These are phyloP conservation scores for Amanita polypyramis DNA, from an alignment of 768 basidiomycete species.

Conservation along the genomic window DNA sequence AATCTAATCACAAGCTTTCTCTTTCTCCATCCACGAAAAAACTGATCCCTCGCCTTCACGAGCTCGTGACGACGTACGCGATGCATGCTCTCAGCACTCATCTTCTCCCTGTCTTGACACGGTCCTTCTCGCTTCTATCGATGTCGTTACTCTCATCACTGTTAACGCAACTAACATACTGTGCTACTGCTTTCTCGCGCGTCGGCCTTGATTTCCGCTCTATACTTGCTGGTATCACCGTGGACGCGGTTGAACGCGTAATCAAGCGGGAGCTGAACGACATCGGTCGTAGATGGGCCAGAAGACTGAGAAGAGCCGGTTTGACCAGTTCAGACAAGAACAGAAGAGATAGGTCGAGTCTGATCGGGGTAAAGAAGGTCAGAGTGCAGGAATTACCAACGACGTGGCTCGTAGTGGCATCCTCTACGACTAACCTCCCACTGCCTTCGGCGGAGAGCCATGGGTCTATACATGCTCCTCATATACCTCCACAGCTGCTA, in stretches of 20 bases:
- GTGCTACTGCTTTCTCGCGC: slow-evolving; percentile 84
- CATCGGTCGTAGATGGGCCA: slow-evolving; percentile 28
- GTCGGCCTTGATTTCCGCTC: slow-evolving; percentile 84
- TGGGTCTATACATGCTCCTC: slow-evolving; percentile 21
- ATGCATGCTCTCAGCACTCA: slow-evolving; percentile 48
- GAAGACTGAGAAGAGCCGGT: slow-evolving; percentile 13
- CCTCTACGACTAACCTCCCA: slow-evolving; percentile 10
- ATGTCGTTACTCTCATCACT: slow-evolving; percentile 66
- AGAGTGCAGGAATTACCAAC: slow-evolving; percentile 24
- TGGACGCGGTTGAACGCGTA: slow-evolving; percentile 46
- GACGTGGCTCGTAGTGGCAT: slow-evolving; percentile 36
- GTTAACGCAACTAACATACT: slow-evolving; percentile 90
- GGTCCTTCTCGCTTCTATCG: slow-evolving; percentile 50
- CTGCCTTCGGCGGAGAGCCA: slow-evolving; percentile 4
- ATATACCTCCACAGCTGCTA: slow-evolving; percentile 63
- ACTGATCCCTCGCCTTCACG: slow-evolving; percentile 26
- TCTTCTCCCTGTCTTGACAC: slow-evolving; percentile 57
- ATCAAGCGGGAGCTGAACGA: slow-evolving; percentile 41
- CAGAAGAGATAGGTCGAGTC: slow-evolving; percentile 6
- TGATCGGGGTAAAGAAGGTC: slow-evolving; percentile 4
- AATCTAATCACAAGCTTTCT: slow-evolving; percentile 9
- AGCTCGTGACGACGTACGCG: slow-evolving; percentile 55
- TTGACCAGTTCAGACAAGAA: neutral
- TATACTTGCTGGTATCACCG: slow-evolving; percentile 56
- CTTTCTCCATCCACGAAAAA: slow-evolving; percentile 13